Base-by-base conservation (phyloP, 306 rosid species). In the Trifolium subterraneum region DNA sequence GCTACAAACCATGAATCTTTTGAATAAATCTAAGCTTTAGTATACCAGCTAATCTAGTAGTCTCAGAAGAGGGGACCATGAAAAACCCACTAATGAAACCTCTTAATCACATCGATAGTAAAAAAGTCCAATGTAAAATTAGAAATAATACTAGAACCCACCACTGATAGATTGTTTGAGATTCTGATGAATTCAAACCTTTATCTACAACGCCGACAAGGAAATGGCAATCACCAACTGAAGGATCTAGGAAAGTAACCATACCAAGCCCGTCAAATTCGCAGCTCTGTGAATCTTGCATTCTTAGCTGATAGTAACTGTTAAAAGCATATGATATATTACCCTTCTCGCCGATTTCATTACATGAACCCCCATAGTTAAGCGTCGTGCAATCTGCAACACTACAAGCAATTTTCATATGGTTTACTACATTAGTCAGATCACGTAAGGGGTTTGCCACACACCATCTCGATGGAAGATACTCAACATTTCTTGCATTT, bases 391-490 rank as follows among this genome's bases (percentile, higher is more conserved):
- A 94, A 75, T 94, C 98, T 10, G 96, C 98, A 83, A 82, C 79
- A 82, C 93, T 81, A 20, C 98, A 94, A 8, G 95, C 97, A 42
- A 90, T 85, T 85, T 80, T 81, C 83, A 91, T 82, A 54, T 90
- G 95, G 87, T 86, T 88, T 7, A 84, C 84, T 67, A 86, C 96
- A 16, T 64, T 79, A 0, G 86, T 51, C 77, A 88, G 75, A 79
- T 90, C 92, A 68, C 84, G 29, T 2, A 74, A 74, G 16, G 99
- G 99, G 77, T 82, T 81, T 38, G 99, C 97, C 70, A 92, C 87
- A 54, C 99, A 94, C 99, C 99, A 94, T 76, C 97, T 86, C 12
- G 93, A 90, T 6, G 96, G 97, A 54, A 94, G 95, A 80, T 92
- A 88, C 81, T 87, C 83, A 50, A 94, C 96, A 67, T 86, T 83